Evolutionary conservation across 2,329 filamentous ascomycete genomes (phyloP).

Genomic region (Trichoderma koningiopsis): DNA sequence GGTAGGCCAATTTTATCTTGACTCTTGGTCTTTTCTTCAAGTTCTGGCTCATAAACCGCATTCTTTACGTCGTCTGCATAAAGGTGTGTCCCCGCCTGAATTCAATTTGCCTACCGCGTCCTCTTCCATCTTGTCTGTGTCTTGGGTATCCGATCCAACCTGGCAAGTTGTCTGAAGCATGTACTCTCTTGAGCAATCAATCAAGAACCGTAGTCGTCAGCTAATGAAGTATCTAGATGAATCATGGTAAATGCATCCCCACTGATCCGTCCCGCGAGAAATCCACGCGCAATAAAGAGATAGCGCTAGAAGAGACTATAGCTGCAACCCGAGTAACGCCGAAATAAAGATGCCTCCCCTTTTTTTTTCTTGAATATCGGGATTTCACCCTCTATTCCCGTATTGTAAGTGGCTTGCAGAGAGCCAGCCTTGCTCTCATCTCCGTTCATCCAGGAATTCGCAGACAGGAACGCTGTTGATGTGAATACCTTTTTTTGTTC

Average conservation of each 20-base stretch:
- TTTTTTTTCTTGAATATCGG: too few relatives aligned
- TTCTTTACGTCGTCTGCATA: neutral
- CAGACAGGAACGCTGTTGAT: too few relatives aligned
- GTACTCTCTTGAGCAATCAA: neutral
- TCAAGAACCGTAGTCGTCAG: neutral
- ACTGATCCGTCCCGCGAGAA: neutral
- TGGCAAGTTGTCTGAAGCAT: neutral
- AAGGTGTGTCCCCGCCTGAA: neutral
- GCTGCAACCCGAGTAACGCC: too few relatives aligned
- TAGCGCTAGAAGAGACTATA: too few relatives aligned
- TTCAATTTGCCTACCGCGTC: neutral
- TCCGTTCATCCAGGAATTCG: too few relatives aligned
- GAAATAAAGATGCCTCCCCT: too few relatives aligned
- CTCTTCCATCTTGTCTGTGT: neutral
- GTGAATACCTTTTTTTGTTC: too few relatives aligned
- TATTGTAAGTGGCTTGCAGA: too few relatives aligned
- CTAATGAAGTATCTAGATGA: neutral
- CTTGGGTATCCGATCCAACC: neutral
- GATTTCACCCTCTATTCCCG: too few relatives aligned
- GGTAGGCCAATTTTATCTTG: neutral
- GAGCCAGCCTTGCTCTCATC: too few relatives aligned
- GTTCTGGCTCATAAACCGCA: neutral
- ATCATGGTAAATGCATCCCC: neutral
- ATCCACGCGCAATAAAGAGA: too few relatives aligned
- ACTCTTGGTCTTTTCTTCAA: neutral